Evolutionary conservation across 2,329 filamentous ascomycete genomes (phyloP).

Genomic region (Colletotrichum orchidophilum): DNA sequence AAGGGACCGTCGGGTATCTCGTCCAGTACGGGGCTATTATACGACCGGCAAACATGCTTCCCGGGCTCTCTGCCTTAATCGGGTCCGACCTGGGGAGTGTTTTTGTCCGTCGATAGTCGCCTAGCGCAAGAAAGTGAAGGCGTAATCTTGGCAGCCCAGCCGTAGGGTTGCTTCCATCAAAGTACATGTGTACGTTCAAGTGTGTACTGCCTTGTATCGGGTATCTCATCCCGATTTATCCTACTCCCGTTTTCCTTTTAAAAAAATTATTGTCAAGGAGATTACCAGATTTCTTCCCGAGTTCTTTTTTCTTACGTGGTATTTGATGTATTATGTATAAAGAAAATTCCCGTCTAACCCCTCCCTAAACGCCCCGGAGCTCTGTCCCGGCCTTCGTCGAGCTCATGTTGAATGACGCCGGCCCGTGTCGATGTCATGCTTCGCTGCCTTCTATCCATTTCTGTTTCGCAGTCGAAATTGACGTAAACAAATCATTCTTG

Average conservation of each 20-base stretch:
- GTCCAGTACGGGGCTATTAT: neutral
- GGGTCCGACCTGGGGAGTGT: neutral
- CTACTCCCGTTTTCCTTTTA: neutral
- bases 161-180: neutral
- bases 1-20: neutral
- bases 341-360: constrained; percentile 2
- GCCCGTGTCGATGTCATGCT: constrained; percentile 35
- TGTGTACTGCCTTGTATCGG: too few relatives aligned
- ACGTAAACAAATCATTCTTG: constrained; percentile 34
- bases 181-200: neutral
- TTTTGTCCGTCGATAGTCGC: too few relatives aligned
- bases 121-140: neutral
- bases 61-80: neutral
- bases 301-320: neutral
- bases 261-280: neutral
- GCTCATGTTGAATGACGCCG: constrained; percentile 48
- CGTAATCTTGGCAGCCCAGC: neutral
- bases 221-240: neutral
- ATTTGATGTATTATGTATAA: neutral
- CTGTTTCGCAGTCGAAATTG: constrained; percentile 36
- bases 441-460: constrained; percentile 33
- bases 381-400: constrained; percentile 35
- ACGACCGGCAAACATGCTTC: neutral
- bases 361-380: constrained; percentile 25
- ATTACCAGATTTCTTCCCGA: neutral